A percentile compares a stretch with the other conserved stretches of the same genome.
Conservation (phyloP, 140 eudicot genomes). For the Bidens hawaiensis region DNA sequence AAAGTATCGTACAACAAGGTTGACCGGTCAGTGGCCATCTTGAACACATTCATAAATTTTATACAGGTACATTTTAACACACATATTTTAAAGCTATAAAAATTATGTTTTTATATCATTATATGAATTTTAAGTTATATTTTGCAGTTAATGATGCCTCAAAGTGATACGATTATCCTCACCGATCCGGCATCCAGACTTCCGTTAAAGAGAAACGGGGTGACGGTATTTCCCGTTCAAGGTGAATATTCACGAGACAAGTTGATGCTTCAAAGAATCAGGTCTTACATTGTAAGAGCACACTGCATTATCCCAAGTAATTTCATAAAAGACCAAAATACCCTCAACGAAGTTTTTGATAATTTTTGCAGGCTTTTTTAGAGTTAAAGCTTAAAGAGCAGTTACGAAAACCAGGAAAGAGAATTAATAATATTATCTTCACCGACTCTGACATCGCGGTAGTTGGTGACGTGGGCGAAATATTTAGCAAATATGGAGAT, state of each 20-base stretch:
- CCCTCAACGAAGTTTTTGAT: neutral
- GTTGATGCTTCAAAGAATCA: conserved; percentile 99
- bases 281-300: conserved; percentile 99
- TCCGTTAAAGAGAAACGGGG: conserved; percentile 58
- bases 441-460: conserved; percentile 86
- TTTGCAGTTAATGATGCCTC: conserved; percentile 78
- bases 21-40: conserved; percentile 71
- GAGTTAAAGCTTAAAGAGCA: conserved; percentile 59
- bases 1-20: conserved; percentile 56
- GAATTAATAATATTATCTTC: conserved; percentile 55
- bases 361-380: conserved; percentile 57
- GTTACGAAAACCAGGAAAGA: conserved; percentile 30
- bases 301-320: conserved; percentile 23
- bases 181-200: conserved; percentile 75
- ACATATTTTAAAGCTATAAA: no score
- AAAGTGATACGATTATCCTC: conserved; percentile 60
- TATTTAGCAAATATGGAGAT: conserved; percentile 44
- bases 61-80: conserved; percentile 50
- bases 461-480: conserved; percentile 55
- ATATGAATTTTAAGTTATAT: neutral
- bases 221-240: conserved; percentile 63
- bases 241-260: conserved; percentile 98
- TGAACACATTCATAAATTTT: conserved; percentile 60
- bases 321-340: conserved; percentile 4
- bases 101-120: no score